Base-by-base conservation (phyloP, 2,329 filamentous ascomycete genomes). In the Fusarium agapanthi region DNA sequence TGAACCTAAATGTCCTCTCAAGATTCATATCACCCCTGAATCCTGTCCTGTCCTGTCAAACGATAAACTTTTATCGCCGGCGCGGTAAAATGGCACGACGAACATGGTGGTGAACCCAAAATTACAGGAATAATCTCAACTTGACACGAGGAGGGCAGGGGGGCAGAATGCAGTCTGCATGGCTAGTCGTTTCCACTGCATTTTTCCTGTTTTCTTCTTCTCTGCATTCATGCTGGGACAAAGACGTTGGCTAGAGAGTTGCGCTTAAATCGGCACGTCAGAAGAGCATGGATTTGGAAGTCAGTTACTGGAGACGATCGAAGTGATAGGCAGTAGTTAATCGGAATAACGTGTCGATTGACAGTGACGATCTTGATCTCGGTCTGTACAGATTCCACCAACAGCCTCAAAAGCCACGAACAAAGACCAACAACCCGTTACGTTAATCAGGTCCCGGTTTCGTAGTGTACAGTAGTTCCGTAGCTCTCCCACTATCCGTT, bases 211-310 rank as follows among this genome's bases (percentile, higher is more conserved):
- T 37, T 22, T 47, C n/a, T 9, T 12, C 7, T 15, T 10, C 14
- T 22, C 12, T n/a, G 14, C 35, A 7, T 7, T 28, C 43, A 28
- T n/a, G 10, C n/a, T 35, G 24, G 41, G n/a, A 38, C 28, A 3
- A n/a, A 20, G 30, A 9, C 12, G 18, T 18, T 40, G 34, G 28
- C 34, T 28, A 16, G 18, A 15, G 28, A 28, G 37, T 37, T 45
- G 53, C 53, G 53, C 45, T 67, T 67, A 53, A 24, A 45, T 54
- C 64, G 56, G 64, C 56, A 62, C 28, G n/a, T 50, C 37, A 43
- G 30, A 18, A 37, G 22, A n/a, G 48, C 48, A 56, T 14, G 48
- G 43, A 16, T 32, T 40, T 22, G 16, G 38, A 38, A 40, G 20
- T 40, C 24, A 22, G 50, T 30, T 16, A 40, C 9, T 32, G 30